Base-by-base conservation (phyloP, 2,329 filamentous ascomycete species). In the Calonectria pteridis region DNA sequence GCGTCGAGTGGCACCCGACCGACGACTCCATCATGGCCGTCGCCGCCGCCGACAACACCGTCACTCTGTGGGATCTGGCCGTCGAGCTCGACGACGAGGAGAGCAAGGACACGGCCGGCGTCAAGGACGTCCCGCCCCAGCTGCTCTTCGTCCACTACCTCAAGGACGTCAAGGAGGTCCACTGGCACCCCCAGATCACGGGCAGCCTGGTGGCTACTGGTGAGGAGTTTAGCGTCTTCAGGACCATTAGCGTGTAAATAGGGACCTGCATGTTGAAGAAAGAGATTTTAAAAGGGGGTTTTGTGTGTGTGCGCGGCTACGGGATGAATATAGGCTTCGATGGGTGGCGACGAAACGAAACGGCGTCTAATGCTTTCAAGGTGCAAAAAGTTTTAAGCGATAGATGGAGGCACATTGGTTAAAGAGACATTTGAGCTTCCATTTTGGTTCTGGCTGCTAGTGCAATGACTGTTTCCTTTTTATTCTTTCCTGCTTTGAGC, bases 41-140 rank as follows among this genome's bases (percentile, higher is more conserved):
- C 51, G 96, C 95, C 28, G 95, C 95, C 0, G 97, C 93, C 55
- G 97, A 99, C 84, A 96, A 96, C 86, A 98, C 96, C 0, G 91
- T 98, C 37, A 98, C 97, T 1, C 87, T 98, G 37, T 98, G 97
- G 97, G 97, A 99, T 90, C 85, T 99, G 83, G 95, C 96, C 0
- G 97, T 98, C 71, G 97, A 99, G 88, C 84, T 98, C 74, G 97
- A 99, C 80, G 97, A 98, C 82, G 97, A 99, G 85, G 97, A 98
- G 89, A 97, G 94, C 86, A 94, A 93, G 83, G 95, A 98, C 81
- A 96, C 94, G 5, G 95, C 93, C 0, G 95, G 95, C 67, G 92
- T 96, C 50, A 92, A 94, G 81, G 96, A 98, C 76, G 95, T 98
- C 76, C 97, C 97, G 72, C 95, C 97, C 6, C 97, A 99, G 85